Base-by-base conservation (phyloP, 2,329 filamentous ascomycete species). In the Claviceps pazoutovae region DNA sequence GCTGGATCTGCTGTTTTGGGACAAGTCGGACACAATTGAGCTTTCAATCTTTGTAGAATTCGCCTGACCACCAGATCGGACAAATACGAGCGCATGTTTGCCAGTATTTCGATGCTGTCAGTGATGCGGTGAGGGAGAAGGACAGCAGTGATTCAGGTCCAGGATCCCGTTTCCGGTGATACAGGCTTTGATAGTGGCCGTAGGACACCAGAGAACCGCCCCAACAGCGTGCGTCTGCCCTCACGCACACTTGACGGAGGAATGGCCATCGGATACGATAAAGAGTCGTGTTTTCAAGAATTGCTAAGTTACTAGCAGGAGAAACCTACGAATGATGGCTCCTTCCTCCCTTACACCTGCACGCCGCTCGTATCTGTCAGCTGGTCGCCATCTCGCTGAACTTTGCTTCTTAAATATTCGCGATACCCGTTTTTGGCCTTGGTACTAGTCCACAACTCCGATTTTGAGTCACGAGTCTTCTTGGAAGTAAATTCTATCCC, bases 351-450 rank as follows among this genome's bases (percentile, higher is more conserved):
- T 30, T 41, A 34, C 49, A 47, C 37, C 23, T 51, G 44, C 37
- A 14, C 26, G 42, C 19, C 34, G 30, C 13, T 17, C 21, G 30
- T 4, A 37, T 46, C 43, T 41, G 49, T 38, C 49, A 51, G 49
- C 49, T 51, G 49, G 9, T 37, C 44, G 43, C 48, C 54, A 54
- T 56, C 49, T 59, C 36, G n/a, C n/a, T 38, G n/a, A 23, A 19
- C 57, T 48, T 52, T 58, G 58, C 60, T 61, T 61, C 60, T 53
- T 50, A 53, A 61, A 72, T 72, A 69, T 62, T 66, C 68, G 68
- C 68, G 67, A 51, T 46, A 46, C 39, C 19, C 41, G 60, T 58
- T 57, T 66, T 51, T 46, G 60, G 58, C 57, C 65, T 51, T 46
- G 45, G 38, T 23, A 36, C 34, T 30, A 60, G 68, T 68, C 71